Base-by-base conservation (phyloP, 495 filamentous ascomycete genomes). In the Pseudoneurospora amorphoporcata region DNA sequence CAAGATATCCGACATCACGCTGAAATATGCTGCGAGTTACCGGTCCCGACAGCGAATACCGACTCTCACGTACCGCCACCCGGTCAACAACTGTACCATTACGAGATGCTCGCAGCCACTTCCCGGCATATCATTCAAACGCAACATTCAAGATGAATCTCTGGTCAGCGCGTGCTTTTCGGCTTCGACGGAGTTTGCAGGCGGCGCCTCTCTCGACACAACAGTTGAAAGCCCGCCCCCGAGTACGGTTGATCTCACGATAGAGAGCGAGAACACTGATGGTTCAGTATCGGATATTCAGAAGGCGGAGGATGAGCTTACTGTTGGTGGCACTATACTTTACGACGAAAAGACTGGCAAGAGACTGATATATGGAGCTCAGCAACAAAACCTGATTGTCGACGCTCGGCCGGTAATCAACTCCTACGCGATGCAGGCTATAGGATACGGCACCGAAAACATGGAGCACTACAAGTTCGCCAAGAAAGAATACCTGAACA, bases 381-480 rank as follows among this genome's bases (percentile, higher is more conserved):
- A 97, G 77, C 93, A 97, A 80, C 87, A 90, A 73, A 99, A 99
- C 77, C 81, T 98, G 40, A 99, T 99, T 70, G 95, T 99, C 47
- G 95, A 99, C 86, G 95, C 95, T 19, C 89, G 95, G 17, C 95
- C 95, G 8, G 95, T 92, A 0, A 91, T 99, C 73, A 99, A 99
- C 82, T 97, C 96, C 1, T 89, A 92, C 72, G 95, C 94, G 14
- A 99, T 97, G 92, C 94, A 98, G 81, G 92, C 93, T 9, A 90
- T 95, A 75, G 95, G 95, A 2, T 89, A 94, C 76, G 95, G 95
- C 4, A 97, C 94, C 0, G 95, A 99, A 79, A 98, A 98, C 75
- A 97, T 98, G 93, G 94, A 97, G 69, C 92, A 98, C 79, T 99
- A 99, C 80, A 91, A 90, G 69, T 94, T 93, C 77, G 93, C 93